Conservation (phyloP, 805 yeast genomes). For the Pichia ethanolica region DNA sequence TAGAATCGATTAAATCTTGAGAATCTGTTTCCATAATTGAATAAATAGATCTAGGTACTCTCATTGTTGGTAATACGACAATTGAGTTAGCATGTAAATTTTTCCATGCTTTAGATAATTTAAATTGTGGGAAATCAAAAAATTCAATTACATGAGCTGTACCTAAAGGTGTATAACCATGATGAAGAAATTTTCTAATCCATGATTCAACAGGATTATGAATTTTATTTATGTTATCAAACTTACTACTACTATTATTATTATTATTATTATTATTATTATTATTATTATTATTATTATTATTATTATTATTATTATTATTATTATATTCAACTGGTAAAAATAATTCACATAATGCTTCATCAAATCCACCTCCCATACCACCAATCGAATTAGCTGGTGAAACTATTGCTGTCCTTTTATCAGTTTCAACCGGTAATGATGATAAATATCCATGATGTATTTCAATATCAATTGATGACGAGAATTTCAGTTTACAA, state of each 20-base stretch:
- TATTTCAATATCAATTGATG: not conserved
- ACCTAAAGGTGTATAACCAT: conserved; percentile 30
- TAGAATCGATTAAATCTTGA: not conserved
- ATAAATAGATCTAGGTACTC: conserved; percentile 25
- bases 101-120: conserved; percentile 25
- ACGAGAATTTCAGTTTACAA: not conserved
- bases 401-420: conserved; percentile 32
- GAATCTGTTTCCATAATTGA: conserved; percentile 5
- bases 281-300: not conserved
- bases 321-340: not conserved
- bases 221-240: too few relatives aligned
- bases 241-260: not conserved
- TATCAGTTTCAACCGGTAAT: not conserved
- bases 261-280: conserved; percentile 5
- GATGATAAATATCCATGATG: conserved; percentile 1
- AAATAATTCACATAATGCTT: conserved; percentile 27
- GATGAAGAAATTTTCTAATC: conserved; percentile 15
- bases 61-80: conserved; percentile 35
- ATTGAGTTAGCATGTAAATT: conserved; percentile 24
- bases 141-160: conserved; percentile 27
- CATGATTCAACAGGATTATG: conserved; percentile 16
- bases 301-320: conserved; percentile 8
- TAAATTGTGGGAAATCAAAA: conserved; percentile 12
- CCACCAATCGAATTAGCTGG: conserved; percentile 47
- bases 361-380: conserved; percentile 47